Evolutionary conservation across 192 early-diverging fungal species (phyloP).

Genomic region (Coemansia sp.): DNA sequence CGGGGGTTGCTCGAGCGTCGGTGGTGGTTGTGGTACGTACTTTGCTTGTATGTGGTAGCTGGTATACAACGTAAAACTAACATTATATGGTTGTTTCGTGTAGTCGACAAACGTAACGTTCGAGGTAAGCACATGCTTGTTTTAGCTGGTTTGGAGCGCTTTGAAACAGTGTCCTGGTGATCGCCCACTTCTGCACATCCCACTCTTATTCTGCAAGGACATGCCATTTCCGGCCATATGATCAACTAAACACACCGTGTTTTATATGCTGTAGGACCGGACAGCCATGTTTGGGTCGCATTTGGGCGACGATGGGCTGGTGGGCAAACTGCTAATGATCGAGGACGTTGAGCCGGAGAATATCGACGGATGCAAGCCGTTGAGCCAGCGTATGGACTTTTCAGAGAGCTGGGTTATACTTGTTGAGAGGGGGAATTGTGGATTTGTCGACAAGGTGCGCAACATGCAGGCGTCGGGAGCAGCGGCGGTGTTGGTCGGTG

Average conservation of each 20-base stretch:
- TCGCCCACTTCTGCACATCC: not conserved
- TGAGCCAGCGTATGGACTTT: slow-evolving; percentile 43
- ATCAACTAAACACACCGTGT: too few species aligned
- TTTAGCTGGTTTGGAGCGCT: not conserved
- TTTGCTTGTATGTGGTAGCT: not conserved
- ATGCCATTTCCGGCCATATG: too few species aligned
- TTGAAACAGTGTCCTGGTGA: too few species aligned
- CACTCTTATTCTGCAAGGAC: too few species aligned
- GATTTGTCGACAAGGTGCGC: slow-evolving; percentile 87
- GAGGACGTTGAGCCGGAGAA: slow-evolving; percentile 57
- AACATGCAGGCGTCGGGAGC: slow-evolving; percentile 87
- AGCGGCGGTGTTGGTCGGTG: slow-evolving; percentile 84
- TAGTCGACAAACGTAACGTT: slow-evolving; percentile 51
- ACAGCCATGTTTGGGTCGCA: slow-evolving; percentile 87
- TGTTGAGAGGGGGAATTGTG: slow-evolving; percentile 83
- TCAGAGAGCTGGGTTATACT: slow-evolving; percentile 75
- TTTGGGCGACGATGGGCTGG: slow-evolving; percentile 68
- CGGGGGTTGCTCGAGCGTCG: slow-evolving; percentile 17
- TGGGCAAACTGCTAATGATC: slow-evolving; percentile 64
- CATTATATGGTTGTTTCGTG: not conserved
- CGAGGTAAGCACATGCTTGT: slow-evolving; percentile 25
- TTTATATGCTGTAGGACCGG: slow-evolving; percentile 54
- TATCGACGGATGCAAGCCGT: slow-evolving; percentile 60
- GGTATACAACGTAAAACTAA: not conserved
- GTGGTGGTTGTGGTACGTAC: slow-evolving; percentile 40